Conservation (phyloP, 164 flowering plant species). For the Aristolochia fimbriata region DNA sequence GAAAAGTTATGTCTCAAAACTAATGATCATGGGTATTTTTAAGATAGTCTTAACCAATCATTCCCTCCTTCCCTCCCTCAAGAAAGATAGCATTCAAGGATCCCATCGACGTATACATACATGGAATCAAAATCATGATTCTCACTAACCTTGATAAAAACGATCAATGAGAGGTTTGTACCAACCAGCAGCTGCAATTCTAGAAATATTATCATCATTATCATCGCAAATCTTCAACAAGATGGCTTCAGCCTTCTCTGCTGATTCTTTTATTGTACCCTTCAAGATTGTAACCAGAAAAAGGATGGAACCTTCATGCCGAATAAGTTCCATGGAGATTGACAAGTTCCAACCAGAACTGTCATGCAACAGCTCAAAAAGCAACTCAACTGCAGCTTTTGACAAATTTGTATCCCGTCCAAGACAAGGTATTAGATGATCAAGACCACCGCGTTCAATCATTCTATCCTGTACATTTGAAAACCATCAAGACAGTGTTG, state of each 20-base stretch:
- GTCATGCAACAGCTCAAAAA: constrained; percentile 53
- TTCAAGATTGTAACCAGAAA: constrained; percentile 45
- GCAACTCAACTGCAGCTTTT: constrained; percentile 43
- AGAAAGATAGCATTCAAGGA: not conserved
- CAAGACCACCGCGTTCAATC: constrained; percentile 41
- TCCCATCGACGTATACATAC: too few relatives aligned
- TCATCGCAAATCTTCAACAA: constrained; percentile 41
- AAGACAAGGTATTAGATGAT: constrained; percentile 42
- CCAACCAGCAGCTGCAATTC: constrained; percentile 50
- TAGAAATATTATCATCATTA: constrained; percentile 39
- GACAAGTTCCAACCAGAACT: constrained; percentile 40
- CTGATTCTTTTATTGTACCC: constrained; percentile 30
- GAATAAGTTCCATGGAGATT: constrained; percentile 30
- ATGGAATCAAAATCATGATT: not conserved
- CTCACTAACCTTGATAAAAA: constrained; percentile 39
- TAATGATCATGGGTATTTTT: too few relatives aligned
- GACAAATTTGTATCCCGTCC: constrained; percentile 34
- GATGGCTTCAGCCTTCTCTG: constrained; percentile 46
- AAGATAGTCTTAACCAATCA: too few relatives aligned
- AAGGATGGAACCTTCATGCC: constrained; percentile 30
- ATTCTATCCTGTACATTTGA: constrained; percentile 32
- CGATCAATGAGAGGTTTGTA: constrained; percentile 46
- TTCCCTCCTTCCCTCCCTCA: too few relatives aligned
- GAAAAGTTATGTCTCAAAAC: too few relatives aligned
- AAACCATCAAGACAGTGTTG: too few relatives aligned